Conservation (phyloP, 495 filamentous ascomycete species). For the Durotheca rogersii region DNA sequence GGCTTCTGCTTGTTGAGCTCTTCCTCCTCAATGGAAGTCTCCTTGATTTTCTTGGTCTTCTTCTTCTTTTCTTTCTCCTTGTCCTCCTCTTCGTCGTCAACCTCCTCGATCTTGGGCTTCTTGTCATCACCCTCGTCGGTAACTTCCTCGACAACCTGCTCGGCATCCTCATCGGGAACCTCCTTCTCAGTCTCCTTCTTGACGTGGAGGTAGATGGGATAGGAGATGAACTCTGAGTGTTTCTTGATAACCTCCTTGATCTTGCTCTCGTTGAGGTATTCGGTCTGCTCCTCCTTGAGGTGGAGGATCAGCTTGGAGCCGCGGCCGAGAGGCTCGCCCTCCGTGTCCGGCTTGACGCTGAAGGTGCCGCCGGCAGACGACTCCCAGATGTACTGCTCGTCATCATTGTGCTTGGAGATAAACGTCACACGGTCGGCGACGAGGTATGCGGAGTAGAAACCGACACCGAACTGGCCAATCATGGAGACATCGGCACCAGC, state of each 20-base stretch:
- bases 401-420: slow-evolving; percentile 97
- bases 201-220: slow-evolving; percentile 99
- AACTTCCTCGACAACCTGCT: slow-evolving; percentile 60
- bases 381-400: slow-evolving; percentile 99
- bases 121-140: slow-evolving; percentile 68
- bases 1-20: slow-evolving; percentile 99
- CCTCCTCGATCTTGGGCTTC: slow-evolving; percentile 82
- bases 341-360: slow-evolving; percentile 86
- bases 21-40: slow-evolving; percentile 96
- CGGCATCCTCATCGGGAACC: slow-evolving; percentile 94
- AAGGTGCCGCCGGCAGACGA: slow-evolving; percentile 96
- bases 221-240: slow-evolving; percentile 99
- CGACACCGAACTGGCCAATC: slow-evolving; percentile 99
- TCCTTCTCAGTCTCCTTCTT: slow-evolving; percentile 98
- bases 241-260: slow-evolving; percentile 99
- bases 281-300: slow-evolving; percentile 97
- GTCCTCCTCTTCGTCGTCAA: slow-evolving; percentile 73
- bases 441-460: slow-evolving; percentile 99
- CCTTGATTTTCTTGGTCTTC: slow-evolving; percentile 99
- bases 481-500: slow-evolving; percentile 99
- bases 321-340: slow-evolving; percentile 85
- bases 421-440: slow-evolving; percentile 96
- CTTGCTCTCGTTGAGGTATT: slow-evolving; percentile 97
- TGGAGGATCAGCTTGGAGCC: slow-evolving; percentile 97
- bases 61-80: slow-evolving; percentile 86